Evolutionary conservation across 257 asterid genomes (phyloP), one percentile per base, ranked within the genome.

Genomic region (Orobanche coerulescens): DNA sequence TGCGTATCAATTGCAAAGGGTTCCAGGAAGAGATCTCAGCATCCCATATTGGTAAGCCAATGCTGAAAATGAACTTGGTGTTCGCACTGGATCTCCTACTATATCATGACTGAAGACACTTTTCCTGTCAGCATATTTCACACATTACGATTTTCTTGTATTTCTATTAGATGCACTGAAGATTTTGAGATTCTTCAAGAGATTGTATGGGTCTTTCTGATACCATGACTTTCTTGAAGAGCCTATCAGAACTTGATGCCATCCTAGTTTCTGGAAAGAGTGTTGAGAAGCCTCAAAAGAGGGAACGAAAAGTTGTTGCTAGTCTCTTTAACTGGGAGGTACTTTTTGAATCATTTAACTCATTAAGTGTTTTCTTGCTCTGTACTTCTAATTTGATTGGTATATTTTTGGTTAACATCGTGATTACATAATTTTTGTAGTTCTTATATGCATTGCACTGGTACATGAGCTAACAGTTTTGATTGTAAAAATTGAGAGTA

Each of bases 1-100:
- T 65, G 95, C 93, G n/a, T 86, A 81, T 75, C 87, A 86, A 66
- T 68, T 86, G 51, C 95, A 86, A 73, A 67, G 95, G 65, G 76
- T 67, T 40, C 90, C 95, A 5, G 95, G 93, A 66, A 79, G 89
- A 73, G 95, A 86, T 61, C 75, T 84, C 34, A 75, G 79, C 67
- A 82, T 86, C 44, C 95, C 95, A 25, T 89, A 86, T 30, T 86
- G 95, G 95, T 86, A 86, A 67, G 78, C 95, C 50, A 82, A 75
- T 74, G 93, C 95, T 19, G 95, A 86, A 78, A 81, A 65, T 62
- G 93, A 86, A 68, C 84, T 81, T 52, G 76, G 82, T 53, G 80
- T 84, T 23, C 91, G 91, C 25, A 78, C 81, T 24, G 92, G 87
- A 66, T 81, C 93, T 53, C 82, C 93, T 39, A 67, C 79, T 60